These are phyloP conservation scores for Mycena chlorophos DNA, from an alignment of 768 basidiomycete species.

Conservation along the genomic window DNA sequence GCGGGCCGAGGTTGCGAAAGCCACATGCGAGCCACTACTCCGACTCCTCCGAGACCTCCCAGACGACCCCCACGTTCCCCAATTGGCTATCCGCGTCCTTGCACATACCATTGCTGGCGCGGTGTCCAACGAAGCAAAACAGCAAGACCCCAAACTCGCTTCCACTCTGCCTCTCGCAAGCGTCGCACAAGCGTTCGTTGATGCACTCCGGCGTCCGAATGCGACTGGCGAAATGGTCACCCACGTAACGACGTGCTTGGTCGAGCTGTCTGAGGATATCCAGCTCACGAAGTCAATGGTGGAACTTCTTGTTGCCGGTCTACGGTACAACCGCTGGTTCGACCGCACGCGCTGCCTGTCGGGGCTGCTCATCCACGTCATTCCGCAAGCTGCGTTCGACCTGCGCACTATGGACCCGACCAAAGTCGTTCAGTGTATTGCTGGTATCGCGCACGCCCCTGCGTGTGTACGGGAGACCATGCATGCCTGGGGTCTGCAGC, in stretches of 20 bases:
- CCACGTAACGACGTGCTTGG: conserved; percentile 34
- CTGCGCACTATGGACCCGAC: conserved; percentile 11
- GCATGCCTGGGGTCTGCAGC: not conserved
- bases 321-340: conserved; percentile 38
- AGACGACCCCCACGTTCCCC: not conserved
- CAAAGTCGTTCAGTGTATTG: not conserved
- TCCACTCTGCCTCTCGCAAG: not conserved
- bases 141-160: not conserved
- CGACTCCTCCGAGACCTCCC: conserved; percentile 31
- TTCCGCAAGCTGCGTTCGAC: conserved; percentile 28
- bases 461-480: not conserved
- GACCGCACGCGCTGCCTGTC: conserved; percentile 36
- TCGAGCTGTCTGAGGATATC: conserved; percentile 9
- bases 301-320: conserved; percentile 38
- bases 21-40: conserved; percentile 32
- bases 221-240: conserved; percentile 37
- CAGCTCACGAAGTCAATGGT: conserved; percentile 30
- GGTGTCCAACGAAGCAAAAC: not conserved
- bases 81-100: not conserved
- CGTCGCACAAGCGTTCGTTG: not conserved
- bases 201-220: conserved; percentile 18
- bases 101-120: not conserved
- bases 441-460: not conserved
- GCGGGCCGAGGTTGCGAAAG: conserved; percentile 37
- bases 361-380: conserved; percentile 36